phyloP scores from a whole-genome alignment of 2,329 filamentous ascomycete genomes.

The Arthrobotrys entomopaga region DNA sequence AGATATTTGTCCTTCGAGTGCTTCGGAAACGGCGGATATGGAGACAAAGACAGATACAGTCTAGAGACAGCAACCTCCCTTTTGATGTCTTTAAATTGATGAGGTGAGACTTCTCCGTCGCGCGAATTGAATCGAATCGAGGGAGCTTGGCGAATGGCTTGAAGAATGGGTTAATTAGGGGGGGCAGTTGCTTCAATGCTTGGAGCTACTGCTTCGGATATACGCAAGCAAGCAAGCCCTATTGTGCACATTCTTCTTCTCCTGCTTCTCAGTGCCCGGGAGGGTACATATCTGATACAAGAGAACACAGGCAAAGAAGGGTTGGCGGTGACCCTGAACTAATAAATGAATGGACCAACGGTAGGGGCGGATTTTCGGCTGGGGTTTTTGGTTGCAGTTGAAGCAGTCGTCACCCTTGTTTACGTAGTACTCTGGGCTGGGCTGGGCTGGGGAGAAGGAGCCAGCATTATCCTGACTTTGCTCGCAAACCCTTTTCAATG shows the following conservation, averaged over 20 bases:
- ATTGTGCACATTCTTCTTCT: too few relatives aligned
- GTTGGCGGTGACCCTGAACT: constrained; percentile 52
- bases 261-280: too few relatives aligned
- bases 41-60: background rate
- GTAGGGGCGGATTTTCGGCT: constrained; percentile 11
- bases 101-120: too few relatives aligned
- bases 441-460: too few relatives aligned
- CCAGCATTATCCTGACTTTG: too few relatives aligned
- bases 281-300: constrained; percentile 19
- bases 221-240: background rate
- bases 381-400: constrained; percentile 10
- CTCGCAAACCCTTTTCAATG: too few relatives aligned
- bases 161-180: background rate
- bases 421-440: constrained; percentile 29
- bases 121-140: too few relatives aligned
- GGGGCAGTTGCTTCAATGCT: constrained; percentile 3
- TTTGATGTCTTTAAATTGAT: too few relatives aligned
- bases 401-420: constrained; percentile 50
- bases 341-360: constrained; percentile 7
- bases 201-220: constrained; percentile 16
- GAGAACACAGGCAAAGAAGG: constrained; percentile 9
- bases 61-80: background rate
- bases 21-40: background rate
- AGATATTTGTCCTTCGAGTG: background rate
- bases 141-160: too few relatives aligned